Evolutionary conservation across 306 rosid species (phyloP).

Genomic region (Cyamopsis tetragonoloba): DNA sequence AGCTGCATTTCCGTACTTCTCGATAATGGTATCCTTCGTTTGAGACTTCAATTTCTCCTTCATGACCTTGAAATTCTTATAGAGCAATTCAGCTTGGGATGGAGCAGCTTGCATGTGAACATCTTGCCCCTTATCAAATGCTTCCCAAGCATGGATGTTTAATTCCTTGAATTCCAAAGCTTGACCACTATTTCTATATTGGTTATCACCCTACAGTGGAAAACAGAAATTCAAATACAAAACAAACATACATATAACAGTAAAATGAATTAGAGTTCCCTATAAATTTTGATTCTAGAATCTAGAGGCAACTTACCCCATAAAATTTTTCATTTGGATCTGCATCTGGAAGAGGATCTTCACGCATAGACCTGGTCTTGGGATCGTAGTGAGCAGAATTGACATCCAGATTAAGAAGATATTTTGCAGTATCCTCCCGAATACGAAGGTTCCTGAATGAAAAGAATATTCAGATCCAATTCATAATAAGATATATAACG

Average conservation of each 20-base stretch:
- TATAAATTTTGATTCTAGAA: not conserved
- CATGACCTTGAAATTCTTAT: conserved; percentile 50
- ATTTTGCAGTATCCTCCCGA: conserved; percentile 33
- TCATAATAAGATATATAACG: not conserved
- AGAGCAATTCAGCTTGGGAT: conserved; percentile 40
- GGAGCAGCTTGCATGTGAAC: conserved; percentile 71
- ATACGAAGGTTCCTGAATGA: conserved; percentile 29
- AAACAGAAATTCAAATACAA: not conserved
- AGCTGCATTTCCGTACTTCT: conserved; percentile 31
- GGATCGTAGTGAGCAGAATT: conserved; percentile 29
- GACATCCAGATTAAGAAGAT: conserved; percentile 33
- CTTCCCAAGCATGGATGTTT: conserved; percentile 34
- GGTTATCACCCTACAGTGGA: conserved; percentile 39
- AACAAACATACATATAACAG: not conserved
- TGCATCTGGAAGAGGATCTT: conserved; percentile 72
- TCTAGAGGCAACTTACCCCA: conserved; percentile 25
- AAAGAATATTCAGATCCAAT: conserved; percentile 5
- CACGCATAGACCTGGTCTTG: conserved; percentile 63
- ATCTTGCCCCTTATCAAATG: conserved; percentile 47
- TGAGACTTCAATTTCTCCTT: conserved; percentile 55
- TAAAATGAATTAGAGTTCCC: not conserved
- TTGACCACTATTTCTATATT: conserved; percentile 38
- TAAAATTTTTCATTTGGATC: conserved; percentile 69
- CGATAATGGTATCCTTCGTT: conserved; percentile 41
- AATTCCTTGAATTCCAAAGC: conserved; percentile 29